Base-by-base conservation (phyloP, 2,329 filamentous ascomycete genomes). In the Torrubiella hemipterigena region DNA sequence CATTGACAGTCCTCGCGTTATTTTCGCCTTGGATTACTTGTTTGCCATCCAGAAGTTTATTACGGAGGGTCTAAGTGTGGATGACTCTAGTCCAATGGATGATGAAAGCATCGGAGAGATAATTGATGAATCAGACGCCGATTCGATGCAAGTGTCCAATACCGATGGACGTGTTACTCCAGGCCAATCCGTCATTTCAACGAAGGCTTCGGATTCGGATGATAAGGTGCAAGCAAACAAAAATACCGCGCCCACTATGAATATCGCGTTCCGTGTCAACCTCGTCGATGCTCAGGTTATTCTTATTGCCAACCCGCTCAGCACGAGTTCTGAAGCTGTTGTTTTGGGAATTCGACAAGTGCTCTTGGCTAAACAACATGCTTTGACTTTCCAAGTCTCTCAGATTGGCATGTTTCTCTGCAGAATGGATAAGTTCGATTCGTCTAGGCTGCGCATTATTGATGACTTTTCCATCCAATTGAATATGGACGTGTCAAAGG, bases 371-470 rank as follows among this genome's bases (percentile, higher is more conserved):
- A 82, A 93, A 46, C 93, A 98, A 52, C 85, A 96, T 59, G 84
- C 89, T 7, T 70, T 93, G 43, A 95, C 91, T 1, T 70, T 99
- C 49, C 89, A 98, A 49, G 76, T 98, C 3, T 87, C 85, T 7
- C 79, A 96, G 48, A 73, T 96, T 32, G 91, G 91, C 44, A 98
- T 99, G 91, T 99, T 95, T 53, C 58, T 98, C 19, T 98, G 93
- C 50, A 81, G 91, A 10, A 98, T 99, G 91, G 93, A 99, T 54
- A 83, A 78, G 40, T 96, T 96, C 44, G 89, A 98, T 43, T 86
- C 82, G 4, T 87, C 80, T 24, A 76, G 85, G 22, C 67, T 98
- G 28, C 77, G 91, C 13, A 94, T 99, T 38, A 73, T 99, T 19
- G 93, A 99, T 49, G 87, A 98, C 54, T 98, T 98, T 52, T 94